Base-by-base conservation (phyloP, 2,329 filamentous ascomycete genomes). In the Didymella segeticola region DNA sequence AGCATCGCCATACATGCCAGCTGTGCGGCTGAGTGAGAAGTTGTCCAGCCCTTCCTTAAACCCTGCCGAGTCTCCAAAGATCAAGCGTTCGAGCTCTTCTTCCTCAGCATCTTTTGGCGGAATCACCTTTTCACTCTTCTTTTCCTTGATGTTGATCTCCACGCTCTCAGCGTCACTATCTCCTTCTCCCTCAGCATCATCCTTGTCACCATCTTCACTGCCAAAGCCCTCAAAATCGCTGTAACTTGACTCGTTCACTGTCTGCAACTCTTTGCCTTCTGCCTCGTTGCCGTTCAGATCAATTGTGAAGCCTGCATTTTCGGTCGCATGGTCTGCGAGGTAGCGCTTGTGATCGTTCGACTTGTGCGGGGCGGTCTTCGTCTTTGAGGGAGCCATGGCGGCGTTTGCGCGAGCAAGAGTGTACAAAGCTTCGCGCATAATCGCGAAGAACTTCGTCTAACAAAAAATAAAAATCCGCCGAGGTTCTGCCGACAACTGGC, bases 1-100 rank as follows among this genome's bases (percentile, higher is more conserved):
- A 4, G 59, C 29, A 3, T 62, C 61, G 33, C 49, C 62, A 43
- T 61, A 58, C 56, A 43, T 73, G 53, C 60, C 73, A 47, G 43
- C 66, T 62, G 75, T 75, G 48, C 72, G 68, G 11, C 73, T 75
- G 50, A 79, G 73, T 61, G 79, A 68, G 79, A 86, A 75, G 75
- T 78, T 68, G 78, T 89, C 89, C 45, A 98, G 78, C 34, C 88
- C 88, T 52, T 88, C 82, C 53, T 87, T 84, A 74, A 98, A 98
- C 27, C 88, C 90, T n/a, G 85, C 83, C 39, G 88, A 86, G 76
- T 96, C 90, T 49, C 95, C 95, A 58, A 99, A 90, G 3, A 99
- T 89, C 58, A 97, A 79, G 61, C 87, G 86, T 78, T 97, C 93
- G 25, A 97, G 85, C 71, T 93, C 91, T 68, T 89, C 86, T 73